Evolutionary conservation across 1,284 basidiomycete species (phyloP).

Genomic region (Neolentinus lepideus): DNA sequence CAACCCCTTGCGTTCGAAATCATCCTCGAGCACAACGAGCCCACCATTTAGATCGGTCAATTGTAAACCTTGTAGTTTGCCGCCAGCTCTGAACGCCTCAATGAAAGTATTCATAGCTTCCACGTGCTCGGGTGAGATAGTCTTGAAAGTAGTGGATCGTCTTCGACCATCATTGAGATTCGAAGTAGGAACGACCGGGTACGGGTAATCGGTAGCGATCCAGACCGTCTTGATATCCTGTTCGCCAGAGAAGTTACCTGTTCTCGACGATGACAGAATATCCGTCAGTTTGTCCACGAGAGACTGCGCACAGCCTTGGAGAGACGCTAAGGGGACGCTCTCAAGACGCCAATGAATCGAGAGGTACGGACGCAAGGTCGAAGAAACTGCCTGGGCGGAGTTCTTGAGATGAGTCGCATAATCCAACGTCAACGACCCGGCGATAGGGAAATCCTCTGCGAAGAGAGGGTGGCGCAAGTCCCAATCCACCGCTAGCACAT

Average conservation of each 20-base stretch:
- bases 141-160: conserved; percentile 33
- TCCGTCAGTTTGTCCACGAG: conserved; percentile 32
- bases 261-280: conserved; percentile 19
- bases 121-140: conserved; percentile 26
- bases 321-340: conserved; percentile 26
- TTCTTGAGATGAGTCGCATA: conserved; percentile 18
- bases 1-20: conserved; percentile 12
- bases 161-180: neutral
- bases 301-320: conserved; percentile 36
- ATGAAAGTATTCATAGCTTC: conserved; percentile 32
- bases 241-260: conserved; percentile 16
- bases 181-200: conserved; percentile 14
- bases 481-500: conserved; percentile 39
- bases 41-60: conserved; percentile 27
- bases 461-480: conserved; percentile 28
- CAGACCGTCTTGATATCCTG: conserved; percentile 30
- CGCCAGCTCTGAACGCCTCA: conserved; percentile 30
- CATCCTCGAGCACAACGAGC: conserved; percentile 3
- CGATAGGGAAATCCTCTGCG: neutral
- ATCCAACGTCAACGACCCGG: neutral
- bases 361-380: conserved; percentile 27
- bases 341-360: conserved; percentile 48
- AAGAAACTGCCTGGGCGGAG: neutral
- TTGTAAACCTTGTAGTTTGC: conserved; percentile 29
- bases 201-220: conserved; percentile 41